Base-by-base conservation (phyloP, 495 filamentous ascomycete species). In the Cetradonia linearis region DNA sequence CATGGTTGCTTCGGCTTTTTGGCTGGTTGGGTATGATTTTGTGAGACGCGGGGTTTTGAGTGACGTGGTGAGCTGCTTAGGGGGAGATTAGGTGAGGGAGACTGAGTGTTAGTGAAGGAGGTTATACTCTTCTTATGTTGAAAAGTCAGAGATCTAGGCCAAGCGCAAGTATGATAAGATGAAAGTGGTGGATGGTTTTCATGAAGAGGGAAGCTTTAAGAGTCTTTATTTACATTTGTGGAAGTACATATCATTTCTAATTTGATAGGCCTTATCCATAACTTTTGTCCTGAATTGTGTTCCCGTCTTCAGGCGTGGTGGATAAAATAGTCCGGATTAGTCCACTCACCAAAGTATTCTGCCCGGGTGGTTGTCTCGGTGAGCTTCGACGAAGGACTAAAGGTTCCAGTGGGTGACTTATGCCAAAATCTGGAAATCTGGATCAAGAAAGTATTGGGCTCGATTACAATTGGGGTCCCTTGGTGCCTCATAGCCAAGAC, bases 401-500 rank as follows among this genome's bases (percentile, higher is more conserved):
- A n/a, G n/a, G n/a, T n/a, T n/a, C n/a, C n/a, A n/a, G n/a, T n/a
- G n/a, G n/a, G n/a, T n/a, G n/a, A n/a, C n/a, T n/a, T n/a, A n/a
- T n/a, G n/a, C n/a, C n/a, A n/a, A n/a, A n/a, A n/a, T n/a, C n/a
- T n/a, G n/a, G n/a, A n/a, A n/a, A n/a, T n/a, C n/a, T 46, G 20
- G 20, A 46, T 8, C 20, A 10, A 9, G 13, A 5, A 46, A 20
- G 13, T 46, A 46, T 13, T 8, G 20, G 42, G 4, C 25, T 46
- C 5, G 1, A 14, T 46, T 10, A 11, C 5, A 0, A 25, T 0
- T 0, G 0, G 42, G 20, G 25, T 46, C 3, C 0, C 5, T 25
- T 8, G 20, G 42, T 0, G 20, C 20, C 16, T 4, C 9, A 5
- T 1, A 5, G 42, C n/a, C 42, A n/a, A 46, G 42, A 46, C 9